A percentile compares a stretch with the other conserved stretches of the same genome.
Evolutionary conservation across 768 basidiomycete genomes (phyloP).

Genomic region (Candolleomyces efflorescens): DNA sequence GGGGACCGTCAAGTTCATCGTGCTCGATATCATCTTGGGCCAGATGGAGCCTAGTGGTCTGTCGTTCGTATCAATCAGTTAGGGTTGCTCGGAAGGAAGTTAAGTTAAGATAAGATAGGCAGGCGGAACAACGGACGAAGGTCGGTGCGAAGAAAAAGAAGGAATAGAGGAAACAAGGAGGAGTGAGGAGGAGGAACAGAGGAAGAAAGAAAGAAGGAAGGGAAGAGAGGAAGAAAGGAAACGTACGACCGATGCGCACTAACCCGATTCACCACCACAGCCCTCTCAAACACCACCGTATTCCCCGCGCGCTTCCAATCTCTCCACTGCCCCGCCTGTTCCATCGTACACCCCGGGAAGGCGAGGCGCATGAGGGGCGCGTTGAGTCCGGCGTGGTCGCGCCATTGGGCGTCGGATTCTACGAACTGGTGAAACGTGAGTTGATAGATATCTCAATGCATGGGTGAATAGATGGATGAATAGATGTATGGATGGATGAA

Average conservation of each 20-base stretch:
- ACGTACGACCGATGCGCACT: constrained; percentile 50
- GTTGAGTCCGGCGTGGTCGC: constrained; percentile 58
- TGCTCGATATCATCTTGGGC: constrained; percentile 33
- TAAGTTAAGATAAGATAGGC: no score
- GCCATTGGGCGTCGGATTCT: constrained; percentile 36
- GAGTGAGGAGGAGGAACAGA: no score
- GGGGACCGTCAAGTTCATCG: constrained; percentile 21
- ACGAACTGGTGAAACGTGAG: constrained; percentile 10
- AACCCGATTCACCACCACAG: constrained; percentile 58
- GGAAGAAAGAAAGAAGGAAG: background rate
- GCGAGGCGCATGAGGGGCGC: constrained; percentile 60
- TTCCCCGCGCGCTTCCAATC: constrained; percentile 43
- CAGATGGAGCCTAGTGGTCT: constrained; percentile 25
- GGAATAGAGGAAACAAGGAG: no score
- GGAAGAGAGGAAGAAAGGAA: background rate
- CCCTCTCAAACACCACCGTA: constrained; percentile 59
- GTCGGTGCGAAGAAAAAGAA: no score
- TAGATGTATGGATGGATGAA: no score
- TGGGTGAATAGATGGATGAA: no score
- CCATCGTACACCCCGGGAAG: constrained; percentile 57
- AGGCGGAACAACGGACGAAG: no score
- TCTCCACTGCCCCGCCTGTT: constrained; percentile 56
- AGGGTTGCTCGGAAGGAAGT: no score
- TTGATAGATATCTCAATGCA: constrained; percentile 5
- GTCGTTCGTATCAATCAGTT: no score